These are phyloP conservation scores for Brassica carinata DNA, from an alignment of 345 rosid species.

Conservation along the genomic window DNA sequence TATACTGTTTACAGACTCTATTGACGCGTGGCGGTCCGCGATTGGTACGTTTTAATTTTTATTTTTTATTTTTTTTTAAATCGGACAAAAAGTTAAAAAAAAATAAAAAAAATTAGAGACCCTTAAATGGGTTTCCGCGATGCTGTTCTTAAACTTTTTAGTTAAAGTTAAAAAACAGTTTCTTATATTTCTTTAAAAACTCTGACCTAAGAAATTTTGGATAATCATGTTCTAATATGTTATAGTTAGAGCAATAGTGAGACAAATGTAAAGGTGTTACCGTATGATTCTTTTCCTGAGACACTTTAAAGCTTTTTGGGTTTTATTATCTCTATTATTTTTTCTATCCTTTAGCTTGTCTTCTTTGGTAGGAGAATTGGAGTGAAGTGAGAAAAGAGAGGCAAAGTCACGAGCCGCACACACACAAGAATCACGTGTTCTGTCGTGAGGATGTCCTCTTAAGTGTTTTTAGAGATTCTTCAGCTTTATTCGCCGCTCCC, in stretches of 20 bases:
- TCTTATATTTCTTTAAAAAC: no score
- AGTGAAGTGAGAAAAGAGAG: conserved; percentile 34
- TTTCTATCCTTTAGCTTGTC: conserved; percentile 11
- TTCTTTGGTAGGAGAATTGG: conserved; percentile 22
- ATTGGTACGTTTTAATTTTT: no score
- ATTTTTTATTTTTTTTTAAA: no score
- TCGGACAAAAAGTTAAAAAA: no score
- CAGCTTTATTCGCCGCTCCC: conserved; percentile 39
- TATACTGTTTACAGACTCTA: no score
- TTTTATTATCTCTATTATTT: neutral
- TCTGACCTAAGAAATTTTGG: no score
- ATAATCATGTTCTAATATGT: neutral
- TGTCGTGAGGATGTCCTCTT: conserved; percentile 16
- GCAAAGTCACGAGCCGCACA: conserved; percentile 41
- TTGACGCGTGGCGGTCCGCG: no score
- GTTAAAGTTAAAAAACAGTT: no score
- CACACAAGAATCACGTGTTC: conserved; percentile 41
- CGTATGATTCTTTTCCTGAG: conserved; percentile 10
- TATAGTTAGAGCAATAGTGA: neutral
- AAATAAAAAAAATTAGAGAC: no score
- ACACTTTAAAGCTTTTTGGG: conserved; percentile 29
- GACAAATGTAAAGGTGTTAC: neutral
- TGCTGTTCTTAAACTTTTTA: no score
- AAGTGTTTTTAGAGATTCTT: conserved; percentile 16
- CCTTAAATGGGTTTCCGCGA: no score